Evolutionary conservation across 768 basidiomycete genomes (phyloP).

Genomic region (Suillus subaureus): DNA sequence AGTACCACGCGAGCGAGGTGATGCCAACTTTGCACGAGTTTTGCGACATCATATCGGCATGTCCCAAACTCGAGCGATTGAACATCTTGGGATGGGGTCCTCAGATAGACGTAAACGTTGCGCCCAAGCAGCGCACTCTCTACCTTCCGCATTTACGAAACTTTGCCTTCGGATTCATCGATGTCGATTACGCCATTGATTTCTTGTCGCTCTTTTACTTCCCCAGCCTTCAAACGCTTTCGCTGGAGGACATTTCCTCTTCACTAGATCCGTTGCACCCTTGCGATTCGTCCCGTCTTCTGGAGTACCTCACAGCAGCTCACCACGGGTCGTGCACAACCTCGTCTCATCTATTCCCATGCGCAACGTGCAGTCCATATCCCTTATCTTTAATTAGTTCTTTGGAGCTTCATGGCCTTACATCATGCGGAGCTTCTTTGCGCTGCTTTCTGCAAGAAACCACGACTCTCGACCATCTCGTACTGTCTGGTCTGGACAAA

Average conservation of each 20-base stretch:
- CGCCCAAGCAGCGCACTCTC: conserved; percentile 19
- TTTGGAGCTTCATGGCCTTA: conserved; percentile 8
- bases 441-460: conserved; percentile 9
- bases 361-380: conserved; percentile 11
- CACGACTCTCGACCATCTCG: conserved; percentile 2
- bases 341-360: conserved; percentile 6
- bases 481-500: not conserved
- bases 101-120: conserved; percentile 22
- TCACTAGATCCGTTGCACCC: conserved; percentile 35
- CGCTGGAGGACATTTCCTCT: conserved; percentile 49
- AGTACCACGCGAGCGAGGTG: conserved; percentile 59
- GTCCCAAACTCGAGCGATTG: conserved; percentile 41
- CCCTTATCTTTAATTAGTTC: conserved; percentile 11
- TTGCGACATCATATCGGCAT: conserved; percentile 41
- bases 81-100: conserved; percentile 59
- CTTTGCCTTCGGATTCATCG: conserved; percentile 47
- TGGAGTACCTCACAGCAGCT: conserved; percentile 35
- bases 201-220: conserved; percentile 42
- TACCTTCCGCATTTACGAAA: conserved; percentile 33
- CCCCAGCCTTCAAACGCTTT: conserved; percentile 40
- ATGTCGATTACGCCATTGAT: conserved; percentile 39
- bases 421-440: conserved; percentile 9
- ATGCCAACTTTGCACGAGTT: conserved; percentile 55
- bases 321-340: conserved; percentile 5
- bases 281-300: conserved; percentile 39